These are phyloP conservation scores for Wickerhamomyces sp. DNA, from an alignment of 1,139 yeast genomes.

Conservation along the genomic window DNA sequence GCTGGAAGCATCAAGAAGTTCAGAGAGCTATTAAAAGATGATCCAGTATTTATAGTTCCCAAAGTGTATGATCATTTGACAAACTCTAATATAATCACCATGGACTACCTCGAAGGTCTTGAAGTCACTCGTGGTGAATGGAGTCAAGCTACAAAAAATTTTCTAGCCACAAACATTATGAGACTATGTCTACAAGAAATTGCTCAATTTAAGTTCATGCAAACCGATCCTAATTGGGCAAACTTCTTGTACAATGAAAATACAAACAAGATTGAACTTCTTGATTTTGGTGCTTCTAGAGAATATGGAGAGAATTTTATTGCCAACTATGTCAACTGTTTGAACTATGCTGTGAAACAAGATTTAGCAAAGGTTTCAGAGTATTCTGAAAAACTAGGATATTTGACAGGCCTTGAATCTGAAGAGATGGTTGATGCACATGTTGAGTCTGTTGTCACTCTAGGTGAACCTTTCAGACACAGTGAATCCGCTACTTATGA, in stretches of 20 bases:
- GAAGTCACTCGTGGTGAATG: conserved; percentile 79
- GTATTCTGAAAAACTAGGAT: conserved; percentile 73
- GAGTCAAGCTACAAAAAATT: conserved; percentile 68
- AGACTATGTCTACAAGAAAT: conserved; percentile 81
- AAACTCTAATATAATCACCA: conserved; percentile 80
- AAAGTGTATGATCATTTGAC: conserved; percentile 71
- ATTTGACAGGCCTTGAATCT: conserved; percentile 86
- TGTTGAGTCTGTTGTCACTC: conserved; percentile 80
- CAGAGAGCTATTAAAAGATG: conserved; percentile 62
- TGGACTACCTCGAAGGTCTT: conserved; percentile 81
- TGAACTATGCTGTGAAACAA: conserved; percentile 70
- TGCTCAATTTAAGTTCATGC: conserved; percentile 86
- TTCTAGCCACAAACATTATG: conserved; percentile 86
- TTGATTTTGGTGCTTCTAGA: conserved; percentile 96
- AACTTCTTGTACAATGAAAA: conserved; percentile 77
- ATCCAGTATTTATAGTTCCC: conserved; percentile 75
- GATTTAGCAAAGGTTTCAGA: conserved; percentile 63
- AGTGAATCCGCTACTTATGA: conserved; percentile 49
- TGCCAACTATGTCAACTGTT: conserved; percentile 59
- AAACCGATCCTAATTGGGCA: conserved; percentile 99
- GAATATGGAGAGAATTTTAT: conserved; percentile 68
- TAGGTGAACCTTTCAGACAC: conserved; percentile 88
- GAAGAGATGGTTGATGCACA: conserved; percentile 88
- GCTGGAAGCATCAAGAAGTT: conserved; percentile 75
- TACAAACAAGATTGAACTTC: conserved; percentile 66